These are phyloP conservation scores for Pseudogymnoascus sp. DNA, from an alignment of 2,329 filamentous ascomycete genomes.

Conservation along the genomic window DNA sequence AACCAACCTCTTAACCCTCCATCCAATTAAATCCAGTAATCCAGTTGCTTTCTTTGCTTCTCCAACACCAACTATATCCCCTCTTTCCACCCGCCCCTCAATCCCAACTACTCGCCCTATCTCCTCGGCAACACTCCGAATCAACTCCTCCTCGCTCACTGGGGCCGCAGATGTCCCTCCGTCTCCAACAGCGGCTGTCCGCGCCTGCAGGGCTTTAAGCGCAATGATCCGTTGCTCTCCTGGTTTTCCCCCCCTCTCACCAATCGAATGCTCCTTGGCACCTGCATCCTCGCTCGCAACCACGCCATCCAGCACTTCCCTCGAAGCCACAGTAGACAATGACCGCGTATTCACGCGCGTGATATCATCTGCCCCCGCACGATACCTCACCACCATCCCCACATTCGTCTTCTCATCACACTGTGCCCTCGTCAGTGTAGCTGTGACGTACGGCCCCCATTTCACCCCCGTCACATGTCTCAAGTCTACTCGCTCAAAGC, in stretches of 20 bases:
- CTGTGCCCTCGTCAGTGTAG: constrained; percentile 69
- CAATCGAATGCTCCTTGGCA: not conserved
- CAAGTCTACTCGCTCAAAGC: constrained; percentile 79
- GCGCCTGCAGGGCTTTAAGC: constrained; percentile 46
- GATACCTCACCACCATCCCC: constrained; percentile 73
- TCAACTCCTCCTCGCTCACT: constrained; percentile 42
- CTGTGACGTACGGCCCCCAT: constrained; percentile 83
- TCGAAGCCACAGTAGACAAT: constrained; percentile 46
- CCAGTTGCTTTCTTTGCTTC: constrained; percentile 85
- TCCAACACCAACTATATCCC: constrained; percentile 71
- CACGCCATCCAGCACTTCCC: constrained; percentile 13
- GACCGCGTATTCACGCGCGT: constrained; percentile 80
- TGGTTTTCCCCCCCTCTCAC: constrained; percentile 14
- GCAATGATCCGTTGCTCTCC: constrained; percentile 35
- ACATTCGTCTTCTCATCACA: constrained; percentile 73
- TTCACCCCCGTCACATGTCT: constrained; percentile 64
- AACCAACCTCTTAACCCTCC: constrained; percentile 87
- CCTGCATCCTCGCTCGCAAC: constrained; percentile 12
- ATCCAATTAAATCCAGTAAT: constrained; percentile 75
- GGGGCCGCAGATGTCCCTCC: constrained; percentile 15
- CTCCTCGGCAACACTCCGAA: constrained; percentile 57
- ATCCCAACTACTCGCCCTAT: constrained; percentile 56
- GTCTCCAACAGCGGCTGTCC: constrained; percentile 31
- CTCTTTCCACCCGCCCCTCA: constrained; percentile 39
- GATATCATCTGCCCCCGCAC: constrained; percentile 60